Base-by-base conservation (phyloP, 768 basidiomycete species). In the Boletus huronensis region DNA sequence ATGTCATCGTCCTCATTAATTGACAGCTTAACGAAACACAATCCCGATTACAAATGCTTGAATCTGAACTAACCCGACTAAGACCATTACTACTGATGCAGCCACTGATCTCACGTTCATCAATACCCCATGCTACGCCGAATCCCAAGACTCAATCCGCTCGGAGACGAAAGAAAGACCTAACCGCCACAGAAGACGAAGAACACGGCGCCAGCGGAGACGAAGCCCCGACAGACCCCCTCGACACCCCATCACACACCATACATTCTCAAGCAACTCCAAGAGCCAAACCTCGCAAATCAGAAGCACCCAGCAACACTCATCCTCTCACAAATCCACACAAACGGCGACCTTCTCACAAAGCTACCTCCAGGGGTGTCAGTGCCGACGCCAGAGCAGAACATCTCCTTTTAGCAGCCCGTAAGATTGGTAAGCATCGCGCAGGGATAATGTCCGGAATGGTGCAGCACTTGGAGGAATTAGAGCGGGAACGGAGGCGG, bases 31-130 rank as follows among this genome's bases (percentile, higher is more conserved):
- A 75, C 41, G 84, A 87, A 52, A 75, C 81, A 0, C 81, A 85
- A 58, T 61, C 65, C 6, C 80, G 85, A 36, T 69, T 85, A 11
- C 68, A 76, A 25, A 58, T 74, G 2, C 76, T 91, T 0, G 88
- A 90, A 70, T 63, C 76, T 11, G 88, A 91, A 64, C 74, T 90
- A 8, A 68, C 73, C 3, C 81, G 82, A 57, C 77, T 91, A 31
- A 82, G 82, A 44, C 89, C 89, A 0, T 68, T 89, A 34, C 75
- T 91, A 42, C 72, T 88, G 14, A 82, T 88, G 78, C 82, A 85
- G 45, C 81, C 85, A 19, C 74, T 70, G 21, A 60, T 73, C 38
- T 57, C 70, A 38, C 56, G 48, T 55, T 41, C 62, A 25, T 54
- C 60, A 1, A 36, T 62, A 19, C 49, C 51, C 36, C 58, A 59